These are phyloP conservation scores for Pseudocohnilembus persalinus DNA, from an alignment of 169 alveolate species.

Conservation along the genomic window DNA sequence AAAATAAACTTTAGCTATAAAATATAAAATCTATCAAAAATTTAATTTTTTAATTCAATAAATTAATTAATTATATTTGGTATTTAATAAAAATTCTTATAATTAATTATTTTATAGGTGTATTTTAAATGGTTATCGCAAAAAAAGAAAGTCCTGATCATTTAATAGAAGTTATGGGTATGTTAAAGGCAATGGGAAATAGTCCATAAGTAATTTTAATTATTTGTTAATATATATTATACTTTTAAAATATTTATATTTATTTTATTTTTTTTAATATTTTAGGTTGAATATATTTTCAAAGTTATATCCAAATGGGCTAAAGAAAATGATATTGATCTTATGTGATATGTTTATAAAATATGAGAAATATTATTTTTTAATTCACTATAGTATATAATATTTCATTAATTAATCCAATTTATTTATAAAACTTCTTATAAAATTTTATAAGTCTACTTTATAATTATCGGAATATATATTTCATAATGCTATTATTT, in stretches of 20 bases:
- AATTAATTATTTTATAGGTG: too few relatives aligned
- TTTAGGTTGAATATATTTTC: slow-evolving; percentile 66
- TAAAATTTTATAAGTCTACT: too few relatives aligned
- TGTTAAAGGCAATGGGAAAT: slow-evolving; percentile 46
- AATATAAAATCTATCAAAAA: too few relatives aligned
- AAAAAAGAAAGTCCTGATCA: slow-evolving; percentile 64
- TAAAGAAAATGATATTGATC: slow-evolving; percentile 63
- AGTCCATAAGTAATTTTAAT: slow-evolving; percentile 21
- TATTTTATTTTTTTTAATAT: too few relatives aligned
- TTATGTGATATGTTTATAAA: slow-evolving; percentile 35
- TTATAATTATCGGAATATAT: too few relatives aligned
- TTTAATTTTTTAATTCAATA: neutral
- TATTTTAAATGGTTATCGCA: slow-evolving; percentile 72
- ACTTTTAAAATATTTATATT: slow-evolving; percentile 40
- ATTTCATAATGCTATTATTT: too few relatives aligned
- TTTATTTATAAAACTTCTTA: too few relatives aligned
- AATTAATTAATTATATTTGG: neutral
- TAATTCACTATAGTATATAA: too few relatives aligned
- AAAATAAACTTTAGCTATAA: neutral
- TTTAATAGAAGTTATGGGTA: slow-evolving; percentile 59
- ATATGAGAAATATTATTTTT: too few relatives aligned
- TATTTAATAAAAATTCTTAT: too few relatives aligned
- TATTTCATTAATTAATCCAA: too few relatives aligned
- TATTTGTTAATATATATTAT: neutral
- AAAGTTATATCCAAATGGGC: slow-evolving; percentile 78